phyloP scores from a whole-genome alignment of 495 filamentous ascomycete genomes.

The Penicillium atrosanguineum region DNA sequence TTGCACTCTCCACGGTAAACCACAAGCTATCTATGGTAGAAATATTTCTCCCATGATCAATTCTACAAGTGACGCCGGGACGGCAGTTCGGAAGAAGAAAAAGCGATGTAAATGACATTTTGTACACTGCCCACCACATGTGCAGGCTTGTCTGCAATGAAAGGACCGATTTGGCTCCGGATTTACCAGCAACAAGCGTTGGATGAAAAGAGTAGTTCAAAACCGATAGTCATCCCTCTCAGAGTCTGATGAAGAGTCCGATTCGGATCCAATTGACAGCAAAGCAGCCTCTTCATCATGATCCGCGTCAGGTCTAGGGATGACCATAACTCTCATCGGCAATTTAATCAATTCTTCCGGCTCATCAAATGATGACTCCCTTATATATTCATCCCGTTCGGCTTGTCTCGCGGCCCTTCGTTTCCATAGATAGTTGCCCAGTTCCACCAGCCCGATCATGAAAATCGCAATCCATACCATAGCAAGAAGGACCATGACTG shows the following conservation, averaged over 20 bases:
- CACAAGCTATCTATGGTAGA: no score
- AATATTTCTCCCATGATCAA: no score
- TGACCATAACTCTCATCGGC: slow-evolving; percentile 4
- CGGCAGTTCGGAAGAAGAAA: no score
- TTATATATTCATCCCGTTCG: not conserved
- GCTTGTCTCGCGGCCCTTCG: not conserved
- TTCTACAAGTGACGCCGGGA: no score
- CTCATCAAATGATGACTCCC: not conserved
- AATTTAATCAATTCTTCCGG: slow-evolving; percentile 10
- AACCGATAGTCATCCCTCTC: slow-evolving; percentile 17
- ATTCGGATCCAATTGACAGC: slow-evolving; percentile 3
- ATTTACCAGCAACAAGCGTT: no score
- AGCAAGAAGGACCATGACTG: slow-evolving; percentile 19
- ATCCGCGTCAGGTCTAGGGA: not conserved
- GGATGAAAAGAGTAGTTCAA: not conserved
- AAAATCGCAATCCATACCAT: slow-evolving; percentile 30
- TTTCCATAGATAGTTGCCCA: slow-evolving; percentile 22
- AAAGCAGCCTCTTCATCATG: not conserved
- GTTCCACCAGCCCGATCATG: slow-evolving; percentile 25
- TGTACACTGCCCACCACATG: no score
- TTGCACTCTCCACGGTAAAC: no score
- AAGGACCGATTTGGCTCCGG: no score
- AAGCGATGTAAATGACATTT: no score
- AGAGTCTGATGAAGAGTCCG: slow-evolving; percentile 7
- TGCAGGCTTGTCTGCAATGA: no score